Conservation (phyloP, 2,329 filamentous ascomycete species). For the Arthrobotrys conoides region DNA sequence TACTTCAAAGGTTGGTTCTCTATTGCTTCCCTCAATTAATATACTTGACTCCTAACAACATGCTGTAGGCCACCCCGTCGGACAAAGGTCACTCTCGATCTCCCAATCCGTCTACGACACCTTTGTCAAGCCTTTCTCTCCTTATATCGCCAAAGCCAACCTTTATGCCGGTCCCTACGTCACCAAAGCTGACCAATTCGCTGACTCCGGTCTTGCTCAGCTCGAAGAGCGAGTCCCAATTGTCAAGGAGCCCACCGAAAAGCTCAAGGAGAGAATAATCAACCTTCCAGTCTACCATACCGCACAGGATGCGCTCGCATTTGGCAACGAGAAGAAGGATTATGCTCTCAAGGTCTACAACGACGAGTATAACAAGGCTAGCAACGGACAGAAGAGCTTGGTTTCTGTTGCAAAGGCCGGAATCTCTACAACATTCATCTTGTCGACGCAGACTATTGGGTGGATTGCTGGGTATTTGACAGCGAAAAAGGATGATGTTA, state of each 20-base stretch:
- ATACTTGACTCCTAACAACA: conserved; percentile 8
- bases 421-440: conserved; percentile 77
- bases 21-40: background rate
- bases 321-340: conserved; percentile 68
- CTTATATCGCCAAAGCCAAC: conserved; percentile 84
- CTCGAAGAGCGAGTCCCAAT: conserved; percentile 80
- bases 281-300: conserved; percentile 69
- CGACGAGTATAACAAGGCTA: conserved; percentile 74
- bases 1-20: conserved; percentile 50
- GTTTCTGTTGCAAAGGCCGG: conserved; percentile 79
- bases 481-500: conserved; percentile 74
- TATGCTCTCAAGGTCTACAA: conserved; percentile 74
- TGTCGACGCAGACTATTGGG: conserved; percentile 66
- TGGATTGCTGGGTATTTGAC: conserved; percentile 70
- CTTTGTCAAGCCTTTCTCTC: conserved; percentile 82
- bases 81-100: conserved; percentile 83
- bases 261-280: conserved; percentile 77
- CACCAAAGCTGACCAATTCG: conserved; percentile 82
- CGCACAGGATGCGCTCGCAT: conserved; percentile 52
- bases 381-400: conserved; percentile 67
- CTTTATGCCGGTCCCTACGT: conserved; percentile 88
- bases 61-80: conserved; percentile 76
- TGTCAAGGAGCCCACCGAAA: conserved; percentile 81
- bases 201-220: conserved; percentile 78
- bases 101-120: conserved; percentile 81